These are phyloP conservation scores for Rhodotorula toruloides DNA, from an alignment of 768 basidiomycete species.

Conservation along the genomic window DNA sequence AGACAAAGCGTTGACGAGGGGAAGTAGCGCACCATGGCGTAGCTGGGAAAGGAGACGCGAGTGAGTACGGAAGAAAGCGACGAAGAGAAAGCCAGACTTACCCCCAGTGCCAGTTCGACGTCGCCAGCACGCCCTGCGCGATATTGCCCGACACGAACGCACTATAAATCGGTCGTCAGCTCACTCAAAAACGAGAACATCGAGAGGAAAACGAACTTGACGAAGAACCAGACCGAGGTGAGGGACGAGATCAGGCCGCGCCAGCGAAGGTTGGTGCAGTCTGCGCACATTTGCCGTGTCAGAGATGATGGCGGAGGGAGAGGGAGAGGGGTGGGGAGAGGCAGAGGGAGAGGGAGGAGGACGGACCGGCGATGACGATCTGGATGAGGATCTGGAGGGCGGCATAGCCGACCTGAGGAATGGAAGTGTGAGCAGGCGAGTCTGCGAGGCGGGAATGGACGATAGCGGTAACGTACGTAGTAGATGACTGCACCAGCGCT, in stretches of 20 bases:
- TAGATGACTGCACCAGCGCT: constrained; percentile 40
- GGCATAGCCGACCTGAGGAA: constrained; percentile 44
- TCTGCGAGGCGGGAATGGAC: neutral
- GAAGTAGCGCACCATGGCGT: constrained; percentile 43
- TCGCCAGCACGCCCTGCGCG: constrained; percentile 36
- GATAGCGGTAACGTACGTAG: neutral
- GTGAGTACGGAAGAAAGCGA: neutral
- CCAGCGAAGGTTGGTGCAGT: constrained; percentile 50
- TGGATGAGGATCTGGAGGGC: constrained; percentile 49
- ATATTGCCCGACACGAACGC: constrained; percentile 49
- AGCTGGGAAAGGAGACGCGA: no score
- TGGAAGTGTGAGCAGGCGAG: no score
- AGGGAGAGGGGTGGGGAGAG: neutral
- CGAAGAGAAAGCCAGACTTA: neutral
- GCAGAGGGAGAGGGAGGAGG: neutral
- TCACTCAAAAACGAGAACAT: no score
- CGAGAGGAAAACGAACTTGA: no score
- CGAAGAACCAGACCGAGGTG: constrained; percentile 44
- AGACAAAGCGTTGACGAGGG: neutral
- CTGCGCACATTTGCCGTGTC: constrained; percentile 50
- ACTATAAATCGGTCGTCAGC: no score
- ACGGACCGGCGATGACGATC: constrained; percentile 41
- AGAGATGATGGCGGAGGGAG: neutral
- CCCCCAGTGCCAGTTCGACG: constrained; percentile 48
- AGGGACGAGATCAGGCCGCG: constrained; percentile 42